Conservation (phyloP, 495 filamentous ascomycete species). For the Glonium stellatum region DNA sequence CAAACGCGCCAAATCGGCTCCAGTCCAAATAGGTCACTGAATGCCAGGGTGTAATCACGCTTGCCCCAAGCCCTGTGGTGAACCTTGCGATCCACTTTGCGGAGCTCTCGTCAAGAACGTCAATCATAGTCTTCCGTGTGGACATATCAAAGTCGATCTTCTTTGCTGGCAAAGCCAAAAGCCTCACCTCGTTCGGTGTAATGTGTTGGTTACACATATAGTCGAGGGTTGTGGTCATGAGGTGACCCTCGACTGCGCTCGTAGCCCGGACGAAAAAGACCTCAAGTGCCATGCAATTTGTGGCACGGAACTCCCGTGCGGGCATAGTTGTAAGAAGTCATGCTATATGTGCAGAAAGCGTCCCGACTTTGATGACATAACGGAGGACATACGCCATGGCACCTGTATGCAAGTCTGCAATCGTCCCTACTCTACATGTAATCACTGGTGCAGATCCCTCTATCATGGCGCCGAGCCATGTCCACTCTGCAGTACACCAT, state of each 20-base stretch:
- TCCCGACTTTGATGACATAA: neutral
- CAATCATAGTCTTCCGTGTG: neutral
- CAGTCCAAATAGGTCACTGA: too few relatives aligned
- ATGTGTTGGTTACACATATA: neutral
- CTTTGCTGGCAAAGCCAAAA: neutral
- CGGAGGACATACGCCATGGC: neutral
- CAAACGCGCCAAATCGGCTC: too few relatives aligned
- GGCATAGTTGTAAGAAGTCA: neutral
- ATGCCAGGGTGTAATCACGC: neutral
- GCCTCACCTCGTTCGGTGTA: neutral
- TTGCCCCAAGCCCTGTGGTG: neutral
- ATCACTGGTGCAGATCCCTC: slow-evolving; percentile 45
- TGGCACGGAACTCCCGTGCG: neutral
- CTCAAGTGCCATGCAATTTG: neutral
- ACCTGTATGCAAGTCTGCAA: slow-evolving; percentile 50
- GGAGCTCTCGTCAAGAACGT: neutral
- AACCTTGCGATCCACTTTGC: neutral
- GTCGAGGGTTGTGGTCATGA: neutral
- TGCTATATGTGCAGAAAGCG: neutral
- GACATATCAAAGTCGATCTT: neutral
- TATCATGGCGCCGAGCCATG: slow-evolving; percentile 54
- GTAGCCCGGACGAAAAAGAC: neutral
- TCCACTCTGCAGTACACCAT: slow-evolving; percentile 47
- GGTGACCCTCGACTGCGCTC: neutral
- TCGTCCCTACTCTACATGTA: slow-evolving; percentile 38